Conservation (phyloP, 331 rosid genomes). For the Phaseolus coccineus region DNA sequence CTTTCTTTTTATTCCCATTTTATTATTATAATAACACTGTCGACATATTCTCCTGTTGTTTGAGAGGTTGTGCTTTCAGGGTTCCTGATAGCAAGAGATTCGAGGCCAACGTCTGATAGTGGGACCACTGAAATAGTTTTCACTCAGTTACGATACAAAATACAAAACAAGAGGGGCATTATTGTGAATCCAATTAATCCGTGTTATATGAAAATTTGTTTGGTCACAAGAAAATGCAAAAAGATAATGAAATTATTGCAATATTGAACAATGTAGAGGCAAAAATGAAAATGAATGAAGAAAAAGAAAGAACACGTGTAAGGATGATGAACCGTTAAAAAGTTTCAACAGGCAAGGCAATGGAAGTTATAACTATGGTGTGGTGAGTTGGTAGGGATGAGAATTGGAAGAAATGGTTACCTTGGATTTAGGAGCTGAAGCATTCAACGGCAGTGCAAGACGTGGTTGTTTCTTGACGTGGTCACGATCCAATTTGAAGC, state of each 20-base stretch:
- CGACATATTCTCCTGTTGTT: background rate
- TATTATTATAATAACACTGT: background rate
- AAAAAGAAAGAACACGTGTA: background rate
- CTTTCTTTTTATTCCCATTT: background rate
- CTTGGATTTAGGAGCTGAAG: slow-evolving; percentile 54
- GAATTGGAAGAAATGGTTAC: slow-evolving; percentile 36
- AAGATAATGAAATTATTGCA: slow-evolving; percentile 1
- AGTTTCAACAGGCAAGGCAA: background rate
- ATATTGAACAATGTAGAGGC: background rate
- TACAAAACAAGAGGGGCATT: background rate
- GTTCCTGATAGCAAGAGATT: too few relatives aligned
- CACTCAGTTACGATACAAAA: background rate
- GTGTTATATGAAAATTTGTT: background rate
- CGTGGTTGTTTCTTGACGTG: slow-evolving; percentile 24
- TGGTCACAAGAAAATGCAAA: slow-evolving; percentile 22
- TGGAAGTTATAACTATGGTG: too few relatives aligned
- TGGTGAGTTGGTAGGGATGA: background rate
- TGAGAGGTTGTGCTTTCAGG: background rate
- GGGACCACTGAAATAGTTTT: slow-evolving; percentile 32
- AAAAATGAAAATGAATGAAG: background rate
- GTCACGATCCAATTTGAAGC: slow-evolving; percentile 27
- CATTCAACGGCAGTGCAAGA: slow-evolving; percentile 7
- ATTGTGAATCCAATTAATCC: slow-evolving; percentile 11
- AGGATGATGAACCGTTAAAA: slow-evolving; percentile 24
- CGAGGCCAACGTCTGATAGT: background rate